These are phyloP conservation scores for Penicillium sp. DNA, from an alignment of 2,329 filamentous ascomycete species.

Conservation along the genomic window DNA sequence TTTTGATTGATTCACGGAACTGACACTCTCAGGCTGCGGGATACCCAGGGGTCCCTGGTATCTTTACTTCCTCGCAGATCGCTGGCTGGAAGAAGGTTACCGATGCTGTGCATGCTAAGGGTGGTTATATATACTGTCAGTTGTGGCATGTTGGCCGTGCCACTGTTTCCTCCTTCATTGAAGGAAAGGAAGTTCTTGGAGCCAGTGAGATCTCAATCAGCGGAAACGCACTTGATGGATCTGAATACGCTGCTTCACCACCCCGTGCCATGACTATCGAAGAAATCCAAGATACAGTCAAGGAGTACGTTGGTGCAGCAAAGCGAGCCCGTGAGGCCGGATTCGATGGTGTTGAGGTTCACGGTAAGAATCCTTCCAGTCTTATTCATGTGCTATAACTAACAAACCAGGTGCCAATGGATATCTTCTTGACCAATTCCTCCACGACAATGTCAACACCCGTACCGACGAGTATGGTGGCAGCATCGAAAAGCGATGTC, in stretches of 20 bases:
- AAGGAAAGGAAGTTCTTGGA: slow-evolving; percentile 27
- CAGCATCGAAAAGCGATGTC: slow-evolving; percentile 49
- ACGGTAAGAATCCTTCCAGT: slow-evolving; percentile 28
- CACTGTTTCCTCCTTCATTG: slow-evolving; percentile 41
- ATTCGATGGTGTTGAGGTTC: slow-evolving; percentile 51
- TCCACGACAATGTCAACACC: slow-evolving; percentile 57
- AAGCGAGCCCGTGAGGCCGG: slow-evolving; percentile 48
- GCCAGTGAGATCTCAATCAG: slow-evolving; percentile 36
- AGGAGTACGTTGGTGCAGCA: slow-evolving; percentile 44
- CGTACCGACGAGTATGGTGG: slow-evolving; percentile 52
- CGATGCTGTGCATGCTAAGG: slow-evolving; percentile 34
- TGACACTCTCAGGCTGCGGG: slow-evolving; percentile 23
- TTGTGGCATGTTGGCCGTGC: slow-evolving; percentile 39
- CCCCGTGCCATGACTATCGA: slow-evolving; percentile 37
- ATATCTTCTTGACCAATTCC: slow-evolving; percentile 65
- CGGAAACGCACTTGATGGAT: slow-evolving; percentile 41
- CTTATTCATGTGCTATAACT: neutral
- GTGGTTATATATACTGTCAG: slow-evolving; percentile 34
- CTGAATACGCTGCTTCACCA: slow-evolving; percentile 28
- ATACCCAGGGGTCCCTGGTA: slow-evolving; percentile 31
- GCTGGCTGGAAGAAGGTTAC: slow-evolving; percentile 34
- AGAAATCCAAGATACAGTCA: slow-evolving; percentile 40
- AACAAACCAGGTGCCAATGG: slow-evolving; percentile 56
- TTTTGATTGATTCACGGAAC: neutral
- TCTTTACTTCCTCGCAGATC: slow-evolving; percentile 32